Conservation (phyloP, 768 basidiomycete genomes). For the Coprinopsis sp. region DNA sequence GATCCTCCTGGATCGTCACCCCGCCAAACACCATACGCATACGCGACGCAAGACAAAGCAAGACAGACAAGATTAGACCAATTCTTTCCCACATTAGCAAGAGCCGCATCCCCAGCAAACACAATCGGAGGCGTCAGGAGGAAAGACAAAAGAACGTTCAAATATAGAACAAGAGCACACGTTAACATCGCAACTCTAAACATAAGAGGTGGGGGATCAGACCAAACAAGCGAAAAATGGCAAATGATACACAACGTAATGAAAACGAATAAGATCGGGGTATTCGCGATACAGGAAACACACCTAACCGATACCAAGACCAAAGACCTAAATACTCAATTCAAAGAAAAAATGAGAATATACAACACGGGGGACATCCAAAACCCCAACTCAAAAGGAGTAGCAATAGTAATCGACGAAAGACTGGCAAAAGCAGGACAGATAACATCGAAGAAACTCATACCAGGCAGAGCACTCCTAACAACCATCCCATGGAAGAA, state of each 20-base stretch:
- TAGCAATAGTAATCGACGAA: neutral
- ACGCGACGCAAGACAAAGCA: too few species aligned
- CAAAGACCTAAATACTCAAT: neutral
- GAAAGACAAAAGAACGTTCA: neutral
- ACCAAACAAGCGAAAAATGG: conserved; percentile 4
- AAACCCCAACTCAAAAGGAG: neutral
- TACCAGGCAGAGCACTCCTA: neutral
- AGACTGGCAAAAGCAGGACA: neutral
- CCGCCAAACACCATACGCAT: too few species aligned
- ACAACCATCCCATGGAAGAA: conserved; percentile 3
- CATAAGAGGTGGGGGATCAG: conserved; percentile 11
- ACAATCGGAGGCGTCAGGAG: neutral
- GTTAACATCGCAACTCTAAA: conserved; percentile 8
- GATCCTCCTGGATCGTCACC: too few species aligned
- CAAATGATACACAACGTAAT: conserved; percentile 6
- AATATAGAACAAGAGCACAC: too few species aligned
- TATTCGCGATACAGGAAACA: conserved; percentile 6
- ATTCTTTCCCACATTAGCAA: too few species aligned
- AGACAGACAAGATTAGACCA: too few species aligned
- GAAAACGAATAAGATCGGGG: conserved; percentile 4
- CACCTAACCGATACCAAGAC: neutral
- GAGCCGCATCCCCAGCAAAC: neutral
- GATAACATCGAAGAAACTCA: neutral
- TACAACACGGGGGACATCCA: conserved; percentile 12
- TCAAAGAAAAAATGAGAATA: conserved; percentile 9